Evolutionary conservation across 1,284 basidiomycete genomes (phyloP), one percentile per base, ranked within the genome.

Genomic region (Fistulina hepatica): DNA sequence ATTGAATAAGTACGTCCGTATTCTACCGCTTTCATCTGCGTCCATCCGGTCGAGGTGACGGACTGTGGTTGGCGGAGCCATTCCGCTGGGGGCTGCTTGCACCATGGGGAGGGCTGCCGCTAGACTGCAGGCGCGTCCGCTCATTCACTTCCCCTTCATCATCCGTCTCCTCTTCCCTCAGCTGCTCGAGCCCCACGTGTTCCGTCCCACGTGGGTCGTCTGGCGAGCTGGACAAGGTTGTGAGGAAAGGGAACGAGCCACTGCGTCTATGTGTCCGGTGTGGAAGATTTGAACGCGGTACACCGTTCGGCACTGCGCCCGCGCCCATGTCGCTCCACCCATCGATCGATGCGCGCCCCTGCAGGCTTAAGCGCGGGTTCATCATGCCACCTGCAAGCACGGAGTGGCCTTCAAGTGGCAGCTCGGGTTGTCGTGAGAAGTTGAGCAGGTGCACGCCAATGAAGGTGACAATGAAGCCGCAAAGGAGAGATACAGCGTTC

Each of bases 361-460:
- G 73, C 19, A 82, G 58, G 48, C 76, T 79, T 36, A 78, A 56
- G 25, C 83, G 73, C 7, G 80, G 78, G 61, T 85, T 79, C 72
- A 85, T 76, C 10, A 90, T 56, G 2, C 84, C 85, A n/a, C 71
- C 40, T 48, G 34, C 40, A 36, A 21, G 41, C 21, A 16, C 34
- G 9, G 17, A 20, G 5, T 9, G 20, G 5, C 30, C 53, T 53
- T 88, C 81, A 28, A 88, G 73, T 55, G 12, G 67, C 60, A 52
- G 73, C 73, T 22, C 65, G 65, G 24, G 63, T 57, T 9, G 64
- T 35, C 86, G 79, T 4, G 84, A 90, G 45, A 89, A 62, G 60
- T 93, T 92, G 50, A 94, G 75, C 23, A 94, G 71, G 57, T 92
- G 88, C 11, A 94, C 90, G 37, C 92, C 91, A 48, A 93, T 73